phyloP scores from a whole-genome alignment of 2,329 filamentous ascomycete species.

The Emmonsiellopsis sp. region DNA sequence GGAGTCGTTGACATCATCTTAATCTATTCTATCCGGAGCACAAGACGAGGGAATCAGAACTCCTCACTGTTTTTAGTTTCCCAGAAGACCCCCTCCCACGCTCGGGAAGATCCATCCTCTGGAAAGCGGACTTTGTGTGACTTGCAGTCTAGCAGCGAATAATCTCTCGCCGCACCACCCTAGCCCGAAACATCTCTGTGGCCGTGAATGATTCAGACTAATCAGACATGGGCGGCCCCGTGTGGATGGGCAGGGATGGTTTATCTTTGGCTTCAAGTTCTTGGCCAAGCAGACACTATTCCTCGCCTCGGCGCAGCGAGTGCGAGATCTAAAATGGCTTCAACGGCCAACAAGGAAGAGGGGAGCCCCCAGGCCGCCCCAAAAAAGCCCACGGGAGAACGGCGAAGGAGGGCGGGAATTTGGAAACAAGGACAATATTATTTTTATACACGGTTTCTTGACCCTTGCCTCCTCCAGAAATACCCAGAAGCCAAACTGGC shows the following conservation, averaged over 20 bases:
- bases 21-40: neutral
- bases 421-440: neutral
- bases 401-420: too few species aligned
- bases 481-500: too few species aligned
- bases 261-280: neutral
- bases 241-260: neutral
- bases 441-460: too few species aligned
- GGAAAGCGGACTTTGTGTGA: neutral
- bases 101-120: neutral
- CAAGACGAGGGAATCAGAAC: neutral
- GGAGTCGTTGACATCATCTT: neutral
- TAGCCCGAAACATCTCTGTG: neutral
- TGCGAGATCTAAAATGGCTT: neutral
- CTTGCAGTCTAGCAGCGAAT: neutral
- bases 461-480: too few species aligned
- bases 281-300: neutral
- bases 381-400: neutral
- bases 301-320: neutral
- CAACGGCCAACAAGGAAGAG: neutral
- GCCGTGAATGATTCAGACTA: neutral
- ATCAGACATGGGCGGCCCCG: neutral
- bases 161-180: neutral
- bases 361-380: neutral
- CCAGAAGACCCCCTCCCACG: neutral
- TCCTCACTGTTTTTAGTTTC: neutral